phyloP scores from a whole-genome alignment of 352 stramenopile genomes.

The Phytophthora fragariaefolia region DNA sequence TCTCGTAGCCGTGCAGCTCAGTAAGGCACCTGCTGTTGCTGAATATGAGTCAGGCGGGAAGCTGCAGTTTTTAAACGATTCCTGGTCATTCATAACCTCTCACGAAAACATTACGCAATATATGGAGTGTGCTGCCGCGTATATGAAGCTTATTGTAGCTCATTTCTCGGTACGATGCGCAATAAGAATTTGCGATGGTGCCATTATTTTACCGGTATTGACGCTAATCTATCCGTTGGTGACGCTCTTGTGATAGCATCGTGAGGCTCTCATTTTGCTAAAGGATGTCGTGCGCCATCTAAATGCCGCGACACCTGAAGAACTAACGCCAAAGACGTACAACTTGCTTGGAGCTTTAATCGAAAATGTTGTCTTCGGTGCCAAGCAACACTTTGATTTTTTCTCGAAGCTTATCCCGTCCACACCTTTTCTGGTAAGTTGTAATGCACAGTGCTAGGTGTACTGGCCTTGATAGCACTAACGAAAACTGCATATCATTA shows the following conservation, averaged over 20 bases:
- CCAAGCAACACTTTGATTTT: conserved; percentile 71
- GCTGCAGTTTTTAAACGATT: conserved; percentile 86
- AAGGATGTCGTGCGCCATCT: conserved; percentile 88
- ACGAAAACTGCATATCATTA: conserved; percentile 16
- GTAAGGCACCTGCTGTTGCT: conserved; percentile 34
- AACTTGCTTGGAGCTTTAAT: conserved; percentile 76
- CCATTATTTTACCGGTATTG: no score
- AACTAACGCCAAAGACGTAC: conserved; percentile 70
- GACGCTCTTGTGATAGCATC: conserved; percentile 37
- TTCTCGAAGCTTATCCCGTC: conserved; percentile 84
- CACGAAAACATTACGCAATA: conserved; percentile 79
- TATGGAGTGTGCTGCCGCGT: conserved; percentile 83
- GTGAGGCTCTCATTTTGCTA: conserved; percentile 85
- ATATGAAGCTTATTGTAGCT: conserved; percentile 85
- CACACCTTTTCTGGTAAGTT: conserved; percentile 61
- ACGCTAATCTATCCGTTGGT: no score
- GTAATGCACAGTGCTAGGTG: conserved; percentile 4
- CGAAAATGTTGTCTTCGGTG: conserved; percentile 78
- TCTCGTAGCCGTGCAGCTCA: conserved; percentile 69
- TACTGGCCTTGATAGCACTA: background rate
- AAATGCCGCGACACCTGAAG: conserved; percentile 60
- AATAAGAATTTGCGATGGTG: background rate
- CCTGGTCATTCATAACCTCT: conserved; percentile 82
- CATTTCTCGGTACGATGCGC: conserved; percentile 71
- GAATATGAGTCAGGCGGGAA: conserved; percentile 51